phyloP scores from a whole-genome alignment of 2,329 filamentous ascomycete species.

The Thyridium curvatum region DNA sequence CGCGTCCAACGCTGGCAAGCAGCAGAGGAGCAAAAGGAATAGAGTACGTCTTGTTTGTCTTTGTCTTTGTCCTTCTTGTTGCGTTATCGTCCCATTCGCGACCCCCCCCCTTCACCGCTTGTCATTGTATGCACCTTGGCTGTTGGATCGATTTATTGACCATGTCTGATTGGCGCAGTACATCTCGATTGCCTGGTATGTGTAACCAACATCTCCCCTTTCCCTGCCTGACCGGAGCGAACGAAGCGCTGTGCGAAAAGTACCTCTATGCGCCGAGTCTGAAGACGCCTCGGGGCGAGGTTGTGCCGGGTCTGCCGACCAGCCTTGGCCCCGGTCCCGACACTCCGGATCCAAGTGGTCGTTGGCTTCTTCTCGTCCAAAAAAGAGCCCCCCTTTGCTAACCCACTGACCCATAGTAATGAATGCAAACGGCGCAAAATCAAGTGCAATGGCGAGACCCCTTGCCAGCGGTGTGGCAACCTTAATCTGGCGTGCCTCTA shows the following conservation, averaged over 20 bases:
- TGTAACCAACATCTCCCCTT: conserved; percentile 4
- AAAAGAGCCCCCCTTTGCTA: conserved; percentile 2
- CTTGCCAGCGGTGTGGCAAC: conserved; percentile 62
- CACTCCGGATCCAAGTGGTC: no score
- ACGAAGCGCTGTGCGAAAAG: no score
- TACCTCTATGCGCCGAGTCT: no score
- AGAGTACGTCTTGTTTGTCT: conserved; percentile 33
- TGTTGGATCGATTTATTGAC: not conserved
- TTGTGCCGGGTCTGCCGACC: not conserved
- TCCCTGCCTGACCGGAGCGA: no score
- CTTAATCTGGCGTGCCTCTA: conserved; percentile 62
- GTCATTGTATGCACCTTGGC: not conserved
- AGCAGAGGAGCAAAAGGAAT: conserved; percentile 55
- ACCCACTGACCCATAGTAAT: conserved; percentile 39
- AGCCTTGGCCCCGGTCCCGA: not conserved
- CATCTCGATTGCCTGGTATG: conserved; percentile 57
- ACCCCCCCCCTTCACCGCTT: not conserved
- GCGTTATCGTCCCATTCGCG: not conserved
- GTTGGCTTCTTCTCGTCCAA: not conserved
- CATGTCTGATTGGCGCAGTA: conserved; percentile 31
- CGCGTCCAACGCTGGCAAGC: conserved; percentile 24
- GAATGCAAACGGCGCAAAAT: conserved; percentile 72
- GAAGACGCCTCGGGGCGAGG: no score
- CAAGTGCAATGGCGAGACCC: conserved; percentile 66
- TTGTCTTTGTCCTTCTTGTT: conserved; percentile 2